phyloP scores from a whole-genome alignment of 108 stramenopile genomes.

The Cylindrotheca fusiformis region DNA sequence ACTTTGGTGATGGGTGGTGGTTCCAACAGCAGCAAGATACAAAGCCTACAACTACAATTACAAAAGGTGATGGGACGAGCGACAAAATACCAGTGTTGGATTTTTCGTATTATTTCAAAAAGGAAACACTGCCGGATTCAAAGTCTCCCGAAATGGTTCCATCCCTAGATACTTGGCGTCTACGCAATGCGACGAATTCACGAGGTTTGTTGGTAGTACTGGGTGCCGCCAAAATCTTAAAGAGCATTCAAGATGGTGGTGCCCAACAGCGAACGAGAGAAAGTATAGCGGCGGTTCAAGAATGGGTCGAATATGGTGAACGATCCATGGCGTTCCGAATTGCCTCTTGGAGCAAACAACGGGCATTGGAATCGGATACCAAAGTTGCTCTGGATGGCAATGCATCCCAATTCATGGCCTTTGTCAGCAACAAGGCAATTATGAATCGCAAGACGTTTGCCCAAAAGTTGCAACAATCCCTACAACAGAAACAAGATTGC shows the following conservation, averaged over 20 bases:
- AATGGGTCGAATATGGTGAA: slow-evolving; percentile 79
- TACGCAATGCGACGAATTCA: slow-evolving; percentile 83
- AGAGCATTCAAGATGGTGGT: slow-evolving; percentile 79
- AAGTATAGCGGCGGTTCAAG: slow-evolving; percentile 69
- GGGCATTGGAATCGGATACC: slow-evolving; percentile 81
- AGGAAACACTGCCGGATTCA: neutral
- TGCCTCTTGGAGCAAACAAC: slow-evolving; percentile 82
- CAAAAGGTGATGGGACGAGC: neutral
- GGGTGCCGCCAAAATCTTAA: slow-evolving; percentile 80
- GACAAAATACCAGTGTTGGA: neutral
- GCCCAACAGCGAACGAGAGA: slow-evolving; percentile 73
- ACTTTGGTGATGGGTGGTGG: slow-evolving; percentile 1
- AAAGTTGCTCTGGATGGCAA: slow-evolving; percentile 76
- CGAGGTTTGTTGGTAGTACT: slow-evolving; percentile 83
- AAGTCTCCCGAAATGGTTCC: slow-evolving; percentile 34
- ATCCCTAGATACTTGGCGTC: slow-evolving; percentile 82
- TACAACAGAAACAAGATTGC: slow-evolving; percentile 56
- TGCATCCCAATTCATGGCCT: slow-evolving; percentile 79
- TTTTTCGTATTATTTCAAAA: slow-evolving; percentile 19
- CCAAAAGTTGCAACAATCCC: slow-evolving; percentile 58
- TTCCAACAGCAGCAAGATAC: slow-evolving; percentile 3
- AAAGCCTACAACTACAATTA: neutral
- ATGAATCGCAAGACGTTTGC: slow-evolving; percentile 82
- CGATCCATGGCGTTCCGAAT: slow-evolving; percentile 86
- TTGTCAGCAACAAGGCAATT: slow-evolving; percentile 87